Base-by-base conservation (phyloP, 2,329 filamentous ascomycete genomes). In the Sporothrix protearum region DNA sequence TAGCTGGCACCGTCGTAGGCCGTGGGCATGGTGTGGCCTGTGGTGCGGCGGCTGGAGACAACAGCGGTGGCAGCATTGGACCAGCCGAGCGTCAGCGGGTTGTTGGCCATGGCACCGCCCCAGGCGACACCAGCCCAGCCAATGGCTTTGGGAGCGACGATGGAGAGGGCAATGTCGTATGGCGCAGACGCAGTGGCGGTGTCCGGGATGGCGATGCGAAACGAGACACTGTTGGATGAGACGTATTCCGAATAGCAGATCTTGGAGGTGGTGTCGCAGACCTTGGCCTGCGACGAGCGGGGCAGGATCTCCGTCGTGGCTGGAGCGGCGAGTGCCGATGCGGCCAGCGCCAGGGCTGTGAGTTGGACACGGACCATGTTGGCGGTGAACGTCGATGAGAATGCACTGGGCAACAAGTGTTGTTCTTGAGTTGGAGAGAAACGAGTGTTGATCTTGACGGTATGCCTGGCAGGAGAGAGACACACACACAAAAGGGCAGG, bases 81-180 rank as follows among this genome's bases (percentile, higher is more conserved):
- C 81, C 81, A 83, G 10, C 78, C 80, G 28, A 82, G 73, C 0
- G 80, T 80, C 19, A 83, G 75, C 10, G 81, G 81, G 70, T 82
- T 80, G 75, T 82, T 82, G 36, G 79, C 78, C 81, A 82, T 83
- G 57, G 77, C 76, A 8, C 81, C 81, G 39, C 80, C 81, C 81
- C 81, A 82, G 2, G 80, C 78, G 36, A 83, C 77, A 3, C 78
- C 81, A 0, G 81, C 81, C 81, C 81, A 83, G 22, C 81, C 81
- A 72, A 80, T 78, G 6, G 77, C 75, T 71, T 78, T 80, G 25
- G 81, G 81, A 1, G 81, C 81, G 0, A 79, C 76, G 47, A 82
- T 80, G 71, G 81, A 80, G 19, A 83, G 63, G 2, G 82, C 76
- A 7, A 81, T 78, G 55, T 81, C 80, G 71, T 81, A 82, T 9